Evolutionary conservation across 2,329 filamentous ascomycete species (phyloP), one percentile per base, ranked within the genome.

Genomic region (Grosmannia clavigera): DNA sequence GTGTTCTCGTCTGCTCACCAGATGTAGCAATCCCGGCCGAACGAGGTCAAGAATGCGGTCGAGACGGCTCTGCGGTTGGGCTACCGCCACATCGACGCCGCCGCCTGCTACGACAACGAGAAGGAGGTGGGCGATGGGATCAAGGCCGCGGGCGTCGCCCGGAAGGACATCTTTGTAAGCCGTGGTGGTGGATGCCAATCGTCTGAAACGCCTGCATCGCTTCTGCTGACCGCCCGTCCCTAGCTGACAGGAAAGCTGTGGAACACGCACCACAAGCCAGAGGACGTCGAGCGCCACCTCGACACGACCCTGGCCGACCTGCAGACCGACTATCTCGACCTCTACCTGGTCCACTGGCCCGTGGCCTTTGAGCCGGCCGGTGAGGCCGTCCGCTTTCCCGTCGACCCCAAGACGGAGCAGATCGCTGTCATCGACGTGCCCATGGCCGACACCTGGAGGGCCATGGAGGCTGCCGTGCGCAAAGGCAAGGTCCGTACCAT

Each of bases 51-150:
- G 19, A 33, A 29, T 6, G 59, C 61, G n/a, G 58, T 40, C n/a
- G 16, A 33, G 55, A 50, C 50, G 16, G 56, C 51, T 65, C 68
- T 60, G 27, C 25, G 25, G 38, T 2, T 6, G 22, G 78, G 78
- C 19, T 81, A 81, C 68, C 72, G 78, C 40, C 73, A 78, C 62
- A 78, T 81, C 61, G 78, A 81, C 66, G 73, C 75, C 62, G 78
- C 78, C 5, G 79, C 77, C 69, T 76, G 78, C 68, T 87, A 87
- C 67, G 76, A 77, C 60, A 89, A 86, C 61, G 85, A 87, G 69
- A 77, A 77, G 59, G 83, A 85, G 58, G 84, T 87, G 0, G 87
- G 84, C 14, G 73, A 78, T 64, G 86, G 81, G 25, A 82, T 88
- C 31, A 40, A 25, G 10, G 67, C 80, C 77, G 65, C 79, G 72